Evolutionary conservation across 2,329 filamentous ascomycete species (phyloP).

Genomic region (Ilyonectria destructans): DNA sequence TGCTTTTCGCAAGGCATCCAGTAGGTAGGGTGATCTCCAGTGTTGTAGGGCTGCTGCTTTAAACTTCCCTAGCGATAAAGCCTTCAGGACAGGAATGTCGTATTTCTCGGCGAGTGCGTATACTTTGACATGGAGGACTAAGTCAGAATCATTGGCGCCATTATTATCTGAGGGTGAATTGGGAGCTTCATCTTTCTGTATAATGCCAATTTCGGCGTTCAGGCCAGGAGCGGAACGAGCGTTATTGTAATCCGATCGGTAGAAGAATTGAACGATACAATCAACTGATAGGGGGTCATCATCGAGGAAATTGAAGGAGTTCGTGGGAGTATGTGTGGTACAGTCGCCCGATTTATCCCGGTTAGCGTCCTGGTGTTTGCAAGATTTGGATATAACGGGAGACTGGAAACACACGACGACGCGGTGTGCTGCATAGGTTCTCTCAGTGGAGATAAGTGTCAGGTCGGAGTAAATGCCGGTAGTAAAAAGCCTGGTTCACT

Average conservation of each 20-base stretch:
- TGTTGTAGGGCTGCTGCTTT: too few relatives aligned
- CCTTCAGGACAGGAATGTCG: not conserved
- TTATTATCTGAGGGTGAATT: not conserved
- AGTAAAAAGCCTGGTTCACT: not conserved
- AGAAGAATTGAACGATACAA: conserved; percentile 4
- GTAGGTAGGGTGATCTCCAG: too few relatives aligned
- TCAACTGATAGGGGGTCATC: not conserved
- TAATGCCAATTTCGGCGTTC: not conserved
- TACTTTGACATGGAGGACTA: conserved; percentile 3
- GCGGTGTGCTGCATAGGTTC: not conserved
- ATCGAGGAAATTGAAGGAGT: not conserved
- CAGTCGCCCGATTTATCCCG: not conserved
- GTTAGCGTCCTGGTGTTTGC: not conserved
- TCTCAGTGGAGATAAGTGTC: not conserved
- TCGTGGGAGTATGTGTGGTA: not conserved
- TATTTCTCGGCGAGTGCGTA: conserved; percentile 1
- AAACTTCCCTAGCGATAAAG: not conserved
- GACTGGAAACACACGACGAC: not conserved
- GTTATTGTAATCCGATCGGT: not conserved
- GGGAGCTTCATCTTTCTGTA: not conserved
- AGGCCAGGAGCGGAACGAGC: not conserved
- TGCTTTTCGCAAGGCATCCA: too few relatives aligned
- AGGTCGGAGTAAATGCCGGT: conserved; percentile 1
- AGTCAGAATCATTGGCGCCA: not conserved
- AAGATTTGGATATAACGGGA: not conserved